Evolutionary conservation across 2,329 filamentous ascomycete genomes (phyloP).

Genomic region (Ceratocystis albifundus): DNA sequence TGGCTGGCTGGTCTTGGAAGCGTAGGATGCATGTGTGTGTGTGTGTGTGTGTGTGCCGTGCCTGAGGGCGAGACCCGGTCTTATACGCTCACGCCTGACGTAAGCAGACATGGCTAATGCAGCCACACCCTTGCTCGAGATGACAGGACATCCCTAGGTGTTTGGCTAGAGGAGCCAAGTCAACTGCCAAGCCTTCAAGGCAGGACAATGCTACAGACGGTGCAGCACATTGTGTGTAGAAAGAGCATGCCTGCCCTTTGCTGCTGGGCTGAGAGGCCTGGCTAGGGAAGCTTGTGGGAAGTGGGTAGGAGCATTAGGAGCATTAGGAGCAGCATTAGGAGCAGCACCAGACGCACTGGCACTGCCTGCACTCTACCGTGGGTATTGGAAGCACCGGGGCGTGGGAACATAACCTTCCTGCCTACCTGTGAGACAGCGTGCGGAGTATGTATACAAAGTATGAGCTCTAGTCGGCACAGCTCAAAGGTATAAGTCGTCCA

Average conservation of each 20-base stretch:
- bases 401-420: too few relatives aligned
- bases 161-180: constrained; percentile 14
- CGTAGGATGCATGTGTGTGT: too few relatives aligned
- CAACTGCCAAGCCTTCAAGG: constrained; percentile 5
- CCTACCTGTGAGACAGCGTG: too few relatives aligned
- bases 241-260: background rate
- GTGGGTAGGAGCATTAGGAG: too few relatives aligned
- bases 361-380: too few relatives aligned
- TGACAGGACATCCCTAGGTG: constrained; percentile 17
- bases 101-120: background rate
- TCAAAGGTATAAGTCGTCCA: background rate
- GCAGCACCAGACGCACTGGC: too few relatives aligned
- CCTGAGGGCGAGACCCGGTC: background rate
- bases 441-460: background rate
- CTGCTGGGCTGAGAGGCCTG: too few relatives aligned
- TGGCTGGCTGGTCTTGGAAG: background rate
- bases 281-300: too few relatives aligned
- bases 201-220: constrained; percentile 9
- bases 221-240: background rate
- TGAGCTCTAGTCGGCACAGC: background rate
- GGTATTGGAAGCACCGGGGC: too few relatives aligned
- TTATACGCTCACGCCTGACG: background rate
- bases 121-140: constrained; percentile 14
- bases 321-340: too few relatives aligned
- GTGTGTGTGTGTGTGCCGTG: too few relatives aligned